Conservation (phyloP, 2,329 filamentous ascomycete genomes). For the Talaromyces sp. region DNA sequence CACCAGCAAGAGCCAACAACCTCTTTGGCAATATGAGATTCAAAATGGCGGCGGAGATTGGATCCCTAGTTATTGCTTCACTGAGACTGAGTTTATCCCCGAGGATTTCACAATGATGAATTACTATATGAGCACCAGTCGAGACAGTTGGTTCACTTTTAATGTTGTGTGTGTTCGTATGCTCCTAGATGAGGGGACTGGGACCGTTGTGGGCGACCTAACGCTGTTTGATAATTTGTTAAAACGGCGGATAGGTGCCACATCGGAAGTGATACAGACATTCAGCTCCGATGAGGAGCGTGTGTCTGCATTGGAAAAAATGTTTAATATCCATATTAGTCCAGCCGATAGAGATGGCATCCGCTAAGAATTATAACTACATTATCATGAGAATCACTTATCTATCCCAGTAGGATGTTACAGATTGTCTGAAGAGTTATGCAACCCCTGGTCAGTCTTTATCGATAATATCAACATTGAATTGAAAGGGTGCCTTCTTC, state of each 20-base stretch:
- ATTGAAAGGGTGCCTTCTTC: no score
- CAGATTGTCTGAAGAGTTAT: no score
- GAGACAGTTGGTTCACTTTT: constrained; percentile 14
- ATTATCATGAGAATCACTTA: no score
- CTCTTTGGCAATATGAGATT: constrained; percentile 58
- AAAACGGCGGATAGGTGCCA: constrained; percentile 7
- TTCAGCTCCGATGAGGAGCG: constrained; percentile 4
- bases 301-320: constrained; percentile 1
- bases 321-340: neutral
- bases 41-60: constrained; percentile 45
- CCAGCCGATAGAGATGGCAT: no score
- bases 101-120: constrained; percentile 54
- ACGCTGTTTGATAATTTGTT: constrained; percentile 14
- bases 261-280: neutral
- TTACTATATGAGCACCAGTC: constrained; percentile 16
- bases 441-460: no score
- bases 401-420: no score
- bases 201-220: constrained; percentile 15
- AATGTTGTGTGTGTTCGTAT: constrained; percentile 15
- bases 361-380: no score
- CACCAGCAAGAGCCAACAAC: constrained; percentile 17
- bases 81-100: constrained; percentile 55
- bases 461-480: no score
- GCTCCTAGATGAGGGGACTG: constrained; percentile 14
- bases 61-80: constrained; percentile 59